Base-by-base conservation (phyloP, 257 asterid genomes). In the Solanum paucissectum region DNA sequence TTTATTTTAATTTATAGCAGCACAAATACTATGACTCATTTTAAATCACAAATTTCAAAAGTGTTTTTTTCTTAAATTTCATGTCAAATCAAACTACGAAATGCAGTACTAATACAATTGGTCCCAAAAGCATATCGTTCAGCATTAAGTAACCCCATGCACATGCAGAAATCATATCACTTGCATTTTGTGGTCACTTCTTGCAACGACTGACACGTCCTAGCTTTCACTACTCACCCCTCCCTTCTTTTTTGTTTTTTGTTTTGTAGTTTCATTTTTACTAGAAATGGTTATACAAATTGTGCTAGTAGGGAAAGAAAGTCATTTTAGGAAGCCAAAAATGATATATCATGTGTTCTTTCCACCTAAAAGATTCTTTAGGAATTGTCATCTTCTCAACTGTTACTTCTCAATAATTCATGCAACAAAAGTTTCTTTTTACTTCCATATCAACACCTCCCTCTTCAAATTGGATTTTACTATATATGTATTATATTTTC, bases 161-260 rank as follows among this genome's bases (percentile, higher is more conserved):
- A 44, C 85, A 44, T 79, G 66, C 85, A 79, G 21, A 77, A 8
- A 14, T 44, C 25, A 46, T 49, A 49, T 44, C 36, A 13, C 62
- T n/a, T 42, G 38, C 84, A 81, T 81, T 71, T 46, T 81, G 66
- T 46, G 85, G 68, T 37, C 85, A 77, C 64, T 77, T 77, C 84
- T 77, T 77, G 62, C 37, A 77, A 77, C 83, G 4, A 76, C 34
- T n/a, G 60, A 40, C 55, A 76, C 83, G 42, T 75, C 21, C 12
- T 38, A 38, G 4, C 21, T n/a, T 40, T 40, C 83, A 76, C 58
- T 37, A 10, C 7, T 6, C 33, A 4, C 16, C 23, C 9, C 62
- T 6, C 21, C 9, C 14, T 1, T 4, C 1, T 2, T 4, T 11
- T 4, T 1, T 46, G 0, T 4, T 6, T 13, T 1, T 14, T 40